A percentile compares a stretch with the other conserved stretches of the same genome.
These are phyloP conservation scores for Globisporangium alternatum DNA, from an alignment of 352 stramenopile species.

Conservation along the genomic window DNA sequence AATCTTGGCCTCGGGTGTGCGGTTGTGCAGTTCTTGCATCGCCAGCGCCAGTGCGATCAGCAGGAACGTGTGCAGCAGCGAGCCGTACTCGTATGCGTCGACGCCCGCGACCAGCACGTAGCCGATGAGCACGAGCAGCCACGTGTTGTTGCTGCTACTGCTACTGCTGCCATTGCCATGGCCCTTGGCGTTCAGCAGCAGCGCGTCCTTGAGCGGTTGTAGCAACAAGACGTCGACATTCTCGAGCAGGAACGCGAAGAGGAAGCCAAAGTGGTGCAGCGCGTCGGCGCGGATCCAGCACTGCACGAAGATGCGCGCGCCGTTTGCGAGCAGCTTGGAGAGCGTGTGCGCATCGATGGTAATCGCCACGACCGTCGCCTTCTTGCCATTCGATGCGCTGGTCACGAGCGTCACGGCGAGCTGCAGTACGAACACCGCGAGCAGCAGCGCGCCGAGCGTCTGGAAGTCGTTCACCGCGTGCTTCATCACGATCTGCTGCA, in stretches of 20 bases:
- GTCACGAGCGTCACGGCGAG: constrained; percentile 5
- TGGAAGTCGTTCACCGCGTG: constrained; percentile 30
- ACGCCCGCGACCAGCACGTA: constrained; percentile 62
- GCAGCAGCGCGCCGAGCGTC: constrained; percentile 29
- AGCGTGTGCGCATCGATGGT: constrained; percentile 16
- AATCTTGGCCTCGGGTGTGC: constrained; percentile 25
- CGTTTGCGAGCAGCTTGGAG: constrained; percentile 30
- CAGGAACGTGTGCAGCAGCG: constrained; percentile 48
- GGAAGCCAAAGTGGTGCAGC: constrained; percentile 60
- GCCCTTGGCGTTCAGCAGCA: neutral
- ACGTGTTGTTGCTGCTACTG: constrained; percentile 14
- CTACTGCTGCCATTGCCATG: neutral
- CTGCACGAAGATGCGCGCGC: constrained; percentile 33
- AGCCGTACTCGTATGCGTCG: constrained; percentile 60
- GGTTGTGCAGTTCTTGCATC: constrained; percentile 25
- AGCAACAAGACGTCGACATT: constrained; percentile 45
- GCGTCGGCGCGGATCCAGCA: constrained; percentile 51
- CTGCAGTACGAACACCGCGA: constrained; percentile 26
- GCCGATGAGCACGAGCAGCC: constrained; percentile 38
- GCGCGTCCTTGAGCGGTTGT: constrained; percentile 34
- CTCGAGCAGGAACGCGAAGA: constrained; percentile 73
- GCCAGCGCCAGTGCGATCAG: constrained; percentile 46
- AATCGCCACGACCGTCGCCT: constrained; percentile 9
- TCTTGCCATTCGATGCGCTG: neutral
- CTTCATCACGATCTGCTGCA: constrained; percentile 22